Evolutionary conservation across 1,284 basidiomycete genomes (phyloP).

Genomic region (Sanghuangporus sanghuang): DNA sequence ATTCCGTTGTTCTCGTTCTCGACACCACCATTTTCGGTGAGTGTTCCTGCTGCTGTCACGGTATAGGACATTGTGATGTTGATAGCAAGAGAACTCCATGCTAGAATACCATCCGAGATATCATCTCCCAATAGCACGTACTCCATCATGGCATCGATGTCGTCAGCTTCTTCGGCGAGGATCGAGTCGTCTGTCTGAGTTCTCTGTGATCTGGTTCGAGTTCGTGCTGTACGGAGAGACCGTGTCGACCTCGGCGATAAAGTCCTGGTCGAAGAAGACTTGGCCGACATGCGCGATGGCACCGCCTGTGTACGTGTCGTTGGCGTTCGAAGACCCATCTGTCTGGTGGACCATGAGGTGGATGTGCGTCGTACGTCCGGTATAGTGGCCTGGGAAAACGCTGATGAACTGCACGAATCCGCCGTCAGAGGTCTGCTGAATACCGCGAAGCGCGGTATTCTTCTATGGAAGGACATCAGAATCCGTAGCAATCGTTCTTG

Average conservation of each 20-base stretch:
- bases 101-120: slow-evolving; percentile 5
- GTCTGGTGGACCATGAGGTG: slow-evolving; percentile 9
- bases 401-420: slow-evolving; percentile 4
- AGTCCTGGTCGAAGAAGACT: slow-evolving; percentile 7
- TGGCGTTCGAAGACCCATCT: slow-evolving; percentile 2
- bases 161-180: not conserved
- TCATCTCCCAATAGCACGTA: slow-evolving; percentile 5
- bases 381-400: slow-evolving; percentile 7
- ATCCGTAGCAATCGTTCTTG: too few species aligned
- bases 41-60: not conserved
- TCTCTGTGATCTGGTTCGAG: not conserved
- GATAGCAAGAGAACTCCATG: slow-evolving; percentile 1
- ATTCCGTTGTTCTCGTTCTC: not conserved
- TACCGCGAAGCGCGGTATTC: not conserved
- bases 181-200: not conserved
- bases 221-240: not conserved
- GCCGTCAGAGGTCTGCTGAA: slow-evolving; percentile 1
- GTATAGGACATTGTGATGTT: not conserved
- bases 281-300: slow-evolving; percentile 2
- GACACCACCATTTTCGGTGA: not conserved
- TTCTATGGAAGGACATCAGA: not conserved
- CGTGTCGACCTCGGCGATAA: not conserved
- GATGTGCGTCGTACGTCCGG: slow-evolving; percentile 4
- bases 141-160: slow-evolving; percentile 6
- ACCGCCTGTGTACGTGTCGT: slow-evolving; percentile 3